Base-by-base conservation (phyloP, 805 yeast genomes). In the Peterozyma toletana region DNA sequence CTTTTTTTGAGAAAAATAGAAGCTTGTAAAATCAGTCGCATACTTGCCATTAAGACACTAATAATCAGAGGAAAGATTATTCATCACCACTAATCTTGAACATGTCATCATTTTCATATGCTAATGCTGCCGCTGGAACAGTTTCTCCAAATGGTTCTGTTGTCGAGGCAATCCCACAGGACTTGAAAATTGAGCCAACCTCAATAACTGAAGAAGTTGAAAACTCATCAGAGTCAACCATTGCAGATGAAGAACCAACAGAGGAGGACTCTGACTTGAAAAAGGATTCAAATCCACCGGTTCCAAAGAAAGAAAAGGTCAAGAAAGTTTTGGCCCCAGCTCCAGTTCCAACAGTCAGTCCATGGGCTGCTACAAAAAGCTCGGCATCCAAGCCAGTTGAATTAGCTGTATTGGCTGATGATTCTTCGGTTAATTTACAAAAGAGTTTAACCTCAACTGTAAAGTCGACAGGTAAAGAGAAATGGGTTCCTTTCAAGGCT, bases 401-500 rank as follows among this genome's bases (percentile, higher is more conserved):
- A 37, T 63, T 66, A 16, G 53, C 64, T 36, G 55, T 58, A 45
- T 38, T 53, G n/a, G 49, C 54, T 7, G 54, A 56, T 42, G 44
- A 48, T 41, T 51, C 21, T 27, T 48, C 51, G n/a, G 42, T 47
- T 46, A 50, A 58, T 46, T 54, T 55, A 41, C 51, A 57, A 33
- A 9, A 44, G 30, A 21, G 30, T 11, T 30, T 44, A n/a, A 45
- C 43, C 35, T 52, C 54, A 16, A 41, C 44, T 14, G 50, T 51
- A 43, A 50, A 53, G 42, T 44, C 47, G 39, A 62, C 62, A 13
- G 79, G 80, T 44, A 78, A 75, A 54, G 83, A 77, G 53, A 84
- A 83, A 58, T 81, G 87, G 86, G 74, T 80, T 35, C 87, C 87
- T n/a, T 77, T 75, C 58, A 72, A 77, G 52, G 85, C 78, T 27